A percentile compares a stretch with the other conserved stretches of the same genome.
Evolutionary conservation across 2,329 filamentous ascomycete genomes (phyloP).

Genomic region (Ceratocystis eucalypticola): DNA sequence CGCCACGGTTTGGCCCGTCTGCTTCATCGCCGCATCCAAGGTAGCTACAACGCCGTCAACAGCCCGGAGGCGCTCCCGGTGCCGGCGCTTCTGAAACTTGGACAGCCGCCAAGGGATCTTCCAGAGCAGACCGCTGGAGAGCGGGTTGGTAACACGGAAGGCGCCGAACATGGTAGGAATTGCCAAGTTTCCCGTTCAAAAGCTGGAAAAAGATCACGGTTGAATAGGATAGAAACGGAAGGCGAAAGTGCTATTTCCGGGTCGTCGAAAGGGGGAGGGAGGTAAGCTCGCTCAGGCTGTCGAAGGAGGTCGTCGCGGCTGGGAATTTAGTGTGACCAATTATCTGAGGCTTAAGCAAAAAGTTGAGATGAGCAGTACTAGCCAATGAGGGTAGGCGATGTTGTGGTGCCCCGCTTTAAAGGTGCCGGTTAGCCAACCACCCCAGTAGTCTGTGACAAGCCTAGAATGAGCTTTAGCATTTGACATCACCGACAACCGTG

Average conservation of each 20-base stretch:
- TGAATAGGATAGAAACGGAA: background rate
- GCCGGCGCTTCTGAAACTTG: slow-evolving; percentile 74
- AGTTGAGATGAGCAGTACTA: slow-evolving; percentile 3
- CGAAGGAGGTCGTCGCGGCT: background rate
- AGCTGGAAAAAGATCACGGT: background rate
- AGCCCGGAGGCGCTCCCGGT: slow-evolving; percentile 65
- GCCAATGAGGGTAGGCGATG: slow-evolving; percentile 1
- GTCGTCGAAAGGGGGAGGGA: slow-evolving; percentile 5
- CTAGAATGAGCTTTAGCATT: background rate
- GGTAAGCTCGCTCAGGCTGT: background rate
- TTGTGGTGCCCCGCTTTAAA: background rate
- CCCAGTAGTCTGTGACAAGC: background rate
- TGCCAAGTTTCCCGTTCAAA: background rate
- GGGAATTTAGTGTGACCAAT: background rate
- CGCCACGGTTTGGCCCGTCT: slow-evolving; percentile 58
- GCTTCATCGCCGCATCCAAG: slow-evolving; percentile 62
- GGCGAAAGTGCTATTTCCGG: slow-evolving; percentile 13
- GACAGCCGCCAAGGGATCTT: slow-evolving; percentile 97
- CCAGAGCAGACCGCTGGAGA: slow-evolving; percentile 77
- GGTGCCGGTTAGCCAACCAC: background rate
- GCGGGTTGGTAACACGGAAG: slow-evolving; percentile 63
- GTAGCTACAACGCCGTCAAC: slow-evolving; percentile 83
- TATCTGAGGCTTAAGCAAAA: slow-evolving; percentile 6
- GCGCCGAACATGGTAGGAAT: slow-evolving; percentile 59
- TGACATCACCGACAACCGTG: background rate